Evolutionary conservation across 2,329 filamentous ascomycete genomes (phyloP), one percentile per base, ranked within the genome.

Genomic region (Diaporthe australafricana): DNA sequence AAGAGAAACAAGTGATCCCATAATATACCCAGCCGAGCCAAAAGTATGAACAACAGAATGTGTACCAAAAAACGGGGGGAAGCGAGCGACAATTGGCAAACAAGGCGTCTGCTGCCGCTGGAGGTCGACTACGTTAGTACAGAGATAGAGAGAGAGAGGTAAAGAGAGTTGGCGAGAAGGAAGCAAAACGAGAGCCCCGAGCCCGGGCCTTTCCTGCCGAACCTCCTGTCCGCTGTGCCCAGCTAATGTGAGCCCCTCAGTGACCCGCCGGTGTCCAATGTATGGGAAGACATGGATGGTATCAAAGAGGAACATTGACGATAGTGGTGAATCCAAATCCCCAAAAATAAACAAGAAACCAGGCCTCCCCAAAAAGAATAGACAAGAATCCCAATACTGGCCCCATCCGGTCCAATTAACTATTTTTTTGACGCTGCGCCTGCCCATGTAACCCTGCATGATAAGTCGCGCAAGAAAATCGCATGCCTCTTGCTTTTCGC

Each of bases 21-120:
- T 65, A 65, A 65, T 65, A 65, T 65, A 38, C 67, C 42, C 22
- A 69, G 42, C 53, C 67, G 30, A 60, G 53, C 67, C 67, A 40
- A 50, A n/a, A 50, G n/a, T 68, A 68, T 68, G 30, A 57, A 52
- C 56, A 69, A 35, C 53, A 52, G 45, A 57, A 69, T 32, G n/a
- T 27, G 9, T 60, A 60, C 11, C 67, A 40, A 50, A 40, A 57
- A 30, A n/a, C 40, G n/a, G 56, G 45, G 7, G 40, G 11, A 40
- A 69, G 27, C 42, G 50, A 69, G 56, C 50, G 56, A 48, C 45
- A 27, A 42, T 42, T 35, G 67, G 30, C 42, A 30, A 35, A 38
- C 42, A 22, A 52, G 30, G n/a, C 8, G 40, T 50, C 53, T 52
- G 55, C 48, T 25, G 67, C 53, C 53, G 53, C 45, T 32, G 20